Evolutionary conservation across 2,329 filamentous ascomycete genomes (phyloP).

Genomic region (Chaetothyriales sp.): DNA sequence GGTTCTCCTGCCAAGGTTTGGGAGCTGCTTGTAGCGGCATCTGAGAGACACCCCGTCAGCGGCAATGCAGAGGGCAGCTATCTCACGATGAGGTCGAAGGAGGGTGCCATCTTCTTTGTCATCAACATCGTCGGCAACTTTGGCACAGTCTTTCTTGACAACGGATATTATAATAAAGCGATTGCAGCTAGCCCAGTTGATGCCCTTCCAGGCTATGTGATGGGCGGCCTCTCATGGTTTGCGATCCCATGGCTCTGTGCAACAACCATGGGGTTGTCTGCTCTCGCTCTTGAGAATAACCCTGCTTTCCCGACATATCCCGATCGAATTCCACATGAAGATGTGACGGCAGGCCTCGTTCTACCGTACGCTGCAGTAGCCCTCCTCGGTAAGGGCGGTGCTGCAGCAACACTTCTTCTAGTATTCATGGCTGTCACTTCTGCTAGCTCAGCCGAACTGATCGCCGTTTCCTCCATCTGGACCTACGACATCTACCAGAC

Average conservation of each 20-base stretch:
- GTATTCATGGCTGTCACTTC: slow-evolving; percentile 86
- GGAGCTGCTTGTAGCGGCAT: slow-evolving; percentile 58
- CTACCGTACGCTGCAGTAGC: slow-evolving; percentile 76
- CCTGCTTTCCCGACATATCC: slow-evolving; percentile 43
- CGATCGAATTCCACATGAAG: slow-evolving; percentile 54
- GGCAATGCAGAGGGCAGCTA: slow-evolving; percentile 75
- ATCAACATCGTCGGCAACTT: slow-evolving; percentile 84
- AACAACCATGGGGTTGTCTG: slow-evolving; percentile 75
- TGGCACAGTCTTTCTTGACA: slow-evolving; percentile 68
- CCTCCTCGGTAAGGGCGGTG: slow-evolving; percentile 67
- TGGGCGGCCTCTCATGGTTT: slow-evolving; percentile 80
- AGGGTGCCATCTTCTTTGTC: slow-evolving; percentile 79
- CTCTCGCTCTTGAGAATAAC: slow-evolving; percentile 65
- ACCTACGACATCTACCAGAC: slow-evolving; percentile 83
- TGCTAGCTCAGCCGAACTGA: slow-evolving; percentile 68
- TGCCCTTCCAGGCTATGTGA: slow-evolving; percentile 75
- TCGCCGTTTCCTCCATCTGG: slow-evolving; percentile 75
- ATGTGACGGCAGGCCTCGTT: slow-evolving; percentile 71
- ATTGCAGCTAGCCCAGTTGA: slow-evolving; percentile 77
- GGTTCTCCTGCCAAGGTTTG: slow-evolving; percentile 68
- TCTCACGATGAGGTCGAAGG: slow-evolving; percentile 67
- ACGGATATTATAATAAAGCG: slow-evolving; percentile 83
- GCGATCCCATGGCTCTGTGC: slow-evolving; percentile 83
- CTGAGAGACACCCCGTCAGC: slow-evolving; percentile 55
- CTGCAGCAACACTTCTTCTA: slow-evolving; percentile 62